Evolutionary conservation across 2,329 filamentous ascomycete genomes (phyloP).

Genomic region (Aspergillus felis): DNA sequence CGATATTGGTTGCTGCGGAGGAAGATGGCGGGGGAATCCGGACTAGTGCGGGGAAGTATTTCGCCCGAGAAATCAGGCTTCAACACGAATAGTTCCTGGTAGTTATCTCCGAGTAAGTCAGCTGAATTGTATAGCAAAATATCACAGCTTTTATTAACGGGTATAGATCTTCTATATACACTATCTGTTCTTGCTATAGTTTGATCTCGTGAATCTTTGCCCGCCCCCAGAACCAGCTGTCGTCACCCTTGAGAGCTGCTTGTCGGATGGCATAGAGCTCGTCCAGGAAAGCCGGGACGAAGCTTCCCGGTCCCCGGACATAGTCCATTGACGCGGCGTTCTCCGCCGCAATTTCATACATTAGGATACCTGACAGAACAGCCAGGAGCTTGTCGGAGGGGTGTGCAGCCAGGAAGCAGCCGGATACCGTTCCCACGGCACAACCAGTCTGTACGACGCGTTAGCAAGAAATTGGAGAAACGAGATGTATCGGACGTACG

Average conservation of each 20-base stretch:
- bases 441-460: slow-evolving; percentile 61
- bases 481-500: slow-evolving; percentile 21
- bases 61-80: slow-evolving; percentile 12
- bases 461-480: not conserved
- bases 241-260: slow-evolving; percentile 28
- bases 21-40: slow-evolving; percentile 12
- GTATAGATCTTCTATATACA: not conserved
- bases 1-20: not conserved
- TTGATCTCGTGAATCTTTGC: slow-evolving; percentile 34
- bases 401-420: slow-evolving; percentile 66
- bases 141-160: not conserved
- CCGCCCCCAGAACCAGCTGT: slow-evolving; percentile 33
- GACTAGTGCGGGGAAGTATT: slow-evolving; percentile 12
- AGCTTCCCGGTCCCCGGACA: slow-evolving; percentile 77
- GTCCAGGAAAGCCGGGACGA: slow-evolving; percentile 82
- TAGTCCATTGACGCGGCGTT: slow-evolving; percentile 53
- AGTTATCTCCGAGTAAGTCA: too few species aligned
- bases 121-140: not conserved
- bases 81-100: not conserved
- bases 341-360: slow-evolving; percentile 77
- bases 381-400: slow-evolving; percentile 65
- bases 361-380: slow-evolving; percentile 66
- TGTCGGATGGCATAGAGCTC: slow-evolving; percentile 51
- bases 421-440: slow-evolving; percentile 76
- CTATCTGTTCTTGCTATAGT: slow-evolving; percentile 14